phyloP scores from a whole-genome alignment of 2,329 filamentous ascomycete genomes.

The Lachnum nothofagi region DNA sequence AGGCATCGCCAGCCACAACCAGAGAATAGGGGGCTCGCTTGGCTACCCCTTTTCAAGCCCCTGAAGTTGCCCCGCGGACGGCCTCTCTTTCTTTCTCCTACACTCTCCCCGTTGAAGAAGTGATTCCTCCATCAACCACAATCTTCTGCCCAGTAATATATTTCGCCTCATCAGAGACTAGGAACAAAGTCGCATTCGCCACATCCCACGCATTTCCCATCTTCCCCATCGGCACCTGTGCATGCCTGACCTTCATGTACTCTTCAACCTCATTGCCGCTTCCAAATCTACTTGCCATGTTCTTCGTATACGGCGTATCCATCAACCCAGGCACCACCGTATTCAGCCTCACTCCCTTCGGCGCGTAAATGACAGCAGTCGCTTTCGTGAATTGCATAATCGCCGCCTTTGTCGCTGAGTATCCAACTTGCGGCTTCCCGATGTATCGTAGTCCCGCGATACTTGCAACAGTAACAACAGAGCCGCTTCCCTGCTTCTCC shows the following conservation, averaged over 20 bases:
- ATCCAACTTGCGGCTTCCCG: slow-evolving; percentile 48
- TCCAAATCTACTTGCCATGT: slow-evolving; percentile 42
- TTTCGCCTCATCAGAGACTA: slow-evolving; percentile 50
- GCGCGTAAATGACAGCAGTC: slow-evolving; percentile 47
- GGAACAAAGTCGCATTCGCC: slow-evolving; percentile 50
- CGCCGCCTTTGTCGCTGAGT: slow-evolving; percentile 48
- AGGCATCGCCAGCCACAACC: too few relatives aligned
- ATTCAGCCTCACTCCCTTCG: slow-evolving; percentile 46
- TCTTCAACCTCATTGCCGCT: slow-evolving; percentile 40
- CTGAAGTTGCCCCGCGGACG: too few relatives aligned
- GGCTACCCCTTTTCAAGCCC: too few relatives aligned
- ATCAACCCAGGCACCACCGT: slow-evolving; percentile 53
- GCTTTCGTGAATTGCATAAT: slow-evolving; percentile 47
- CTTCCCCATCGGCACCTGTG: slow-evolving; percentile 52
- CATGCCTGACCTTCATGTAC: slow-evolving; percentile 47
- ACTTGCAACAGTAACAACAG: slow-evolving; percentile 45
- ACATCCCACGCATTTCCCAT: slow-evolving; percentile 59
- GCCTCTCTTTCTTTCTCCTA: too few relatives aligned
- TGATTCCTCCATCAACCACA: slow-evolving; percentile 45
- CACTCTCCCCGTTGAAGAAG: slow-evolving; percentile 36
- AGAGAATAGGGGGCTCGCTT: too few relatives aligned
- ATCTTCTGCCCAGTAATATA: slow-evolving; percentile 55
- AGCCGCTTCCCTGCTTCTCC: slow-evolving; percentile 40
- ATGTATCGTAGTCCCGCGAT: slow-evolving; percentile 50
- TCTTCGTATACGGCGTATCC: slow-evolving; percentile 47